phyloP scores from a whole-genome alignment of 225 moss, liverwort and hornwort genomes.

The Lunularia cruciata region DNA sequence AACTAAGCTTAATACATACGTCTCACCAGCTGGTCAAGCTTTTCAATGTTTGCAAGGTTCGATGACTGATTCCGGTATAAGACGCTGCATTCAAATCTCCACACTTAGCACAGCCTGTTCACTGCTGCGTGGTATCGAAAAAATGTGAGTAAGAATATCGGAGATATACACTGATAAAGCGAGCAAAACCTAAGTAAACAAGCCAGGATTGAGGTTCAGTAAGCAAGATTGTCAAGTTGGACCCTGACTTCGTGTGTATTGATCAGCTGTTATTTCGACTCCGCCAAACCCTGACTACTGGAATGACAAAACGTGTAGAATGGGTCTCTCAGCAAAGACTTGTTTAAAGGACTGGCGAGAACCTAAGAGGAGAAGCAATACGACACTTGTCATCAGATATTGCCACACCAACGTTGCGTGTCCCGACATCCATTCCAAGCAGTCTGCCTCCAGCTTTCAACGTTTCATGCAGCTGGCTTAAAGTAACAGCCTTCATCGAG shows the following conservation, averaged over 20 bases:
- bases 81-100: conserved; percentile 49
- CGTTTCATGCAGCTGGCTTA: conserved; percentile 62
- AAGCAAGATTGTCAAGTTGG: no score
- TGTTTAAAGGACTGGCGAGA: not conserved
- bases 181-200: no score
- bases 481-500: conserved; percentile 71
- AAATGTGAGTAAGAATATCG: conserved; percentile 3
- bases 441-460: conserved; percentile 58
- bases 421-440: conserved; percentile 73
- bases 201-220: no score
- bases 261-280: no score
- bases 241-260: no score
- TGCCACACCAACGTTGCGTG: conserved; percentile 72
- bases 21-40: conserved; percentile 61
- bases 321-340: no score
- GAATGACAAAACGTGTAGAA: no score
- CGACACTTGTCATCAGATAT: conserved; percentile 62
- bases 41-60: conserved; percentile 58
- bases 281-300: no score
- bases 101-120: conserved; percentile 1
- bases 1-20: no score
- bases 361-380: conserved; percentile 76
- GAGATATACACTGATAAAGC: no score
- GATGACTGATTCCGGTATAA: conserved; percentile 67
- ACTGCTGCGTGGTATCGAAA: no score